Evolutionary conservation across 352 stramenopile species (phyloP).

Genomic region (Phytopythium mirpurense): DNA sequence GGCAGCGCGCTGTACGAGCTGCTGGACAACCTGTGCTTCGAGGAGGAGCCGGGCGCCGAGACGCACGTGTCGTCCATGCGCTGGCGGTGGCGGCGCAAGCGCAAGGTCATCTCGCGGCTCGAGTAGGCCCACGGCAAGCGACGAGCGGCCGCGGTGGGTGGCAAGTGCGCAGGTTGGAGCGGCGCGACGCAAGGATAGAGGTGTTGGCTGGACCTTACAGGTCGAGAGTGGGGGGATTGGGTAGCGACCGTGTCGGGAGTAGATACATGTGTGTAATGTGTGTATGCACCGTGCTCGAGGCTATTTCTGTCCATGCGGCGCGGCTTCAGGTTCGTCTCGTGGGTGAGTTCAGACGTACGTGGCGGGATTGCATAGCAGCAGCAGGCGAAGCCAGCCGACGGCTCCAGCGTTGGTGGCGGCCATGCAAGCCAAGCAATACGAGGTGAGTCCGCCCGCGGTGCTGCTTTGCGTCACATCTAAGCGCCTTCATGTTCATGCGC

Average conservation of each 20-base stretch:
- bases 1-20: conserved; percentile 79
- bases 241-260: too few species aligned
- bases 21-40: conserved; percentile 84
- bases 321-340: too few species aligned
- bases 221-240: too few species aligned
- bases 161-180: background rate
- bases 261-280: too few species aligned
- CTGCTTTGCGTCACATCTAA: background rate
- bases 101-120: conserved; percentile 77
- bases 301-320: too few species aligned
- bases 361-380: too few species aligned
- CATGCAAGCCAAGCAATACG: conserved; percentile 72
- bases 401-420: too few species aligned
- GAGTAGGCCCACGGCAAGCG: conserved; percentile 22
- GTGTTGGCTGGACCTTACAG: background rate
- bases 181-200: background rate
- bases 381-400: too few species aligned
- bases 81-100: conserved; percentile 85
- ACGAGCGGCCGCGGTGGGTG: too few species aligned
- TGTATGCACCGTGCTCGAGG: too few species aligned
- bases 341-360: too few species aligned
- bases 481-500: too few species aligned
- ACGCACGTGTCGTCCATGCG: conserved; percentile 82
- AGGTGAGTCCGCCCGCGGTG: conserved; percentile 12
- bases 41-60: conserved; percentile 72